Evolutionary conservation across 108 stramenopile genomes (phyloP).

Genomic region (Cyclotella choctawhatcheeana): DNA sequence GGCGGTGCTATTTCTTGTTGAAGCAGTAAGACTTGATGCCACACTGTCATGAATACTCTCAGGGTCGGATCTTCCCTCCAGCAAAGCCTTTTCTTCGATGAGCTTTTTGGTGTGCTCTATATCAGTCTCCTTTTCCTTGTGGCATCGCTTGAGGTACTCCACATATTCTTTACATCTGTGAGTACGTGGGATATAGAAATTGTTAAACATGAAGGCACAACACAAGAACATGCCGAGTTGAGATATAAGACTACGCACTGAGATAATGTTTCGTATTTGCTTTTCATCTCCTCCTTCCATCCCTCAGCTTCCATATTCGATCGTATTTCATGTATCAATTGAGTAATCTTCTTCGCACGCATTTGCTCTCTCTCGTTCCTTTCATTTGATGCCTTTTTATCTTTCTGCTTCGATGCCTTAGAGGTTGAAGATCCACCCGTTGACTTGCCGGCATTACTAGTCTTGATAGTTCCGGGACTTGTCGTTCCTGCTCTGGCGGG

Average conservation of each 20-base stretch:
- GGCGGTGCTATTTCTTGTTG: constrained; percentile 17
- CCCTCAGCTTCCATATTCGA: constrained; percentile 77
- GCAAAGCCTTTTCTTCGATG: constrained; percentile 60
- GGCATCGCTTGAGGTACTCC: constrained; percentile 65
- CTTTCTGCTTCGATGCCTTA: too few species aligned
- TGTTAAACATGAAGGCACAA: not conserved
- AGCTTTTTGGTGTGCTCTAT: constrained; percentile 63
- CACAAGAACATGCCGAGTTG: too few species aligned
- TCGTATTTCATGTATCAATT: constrained; percentile 75
- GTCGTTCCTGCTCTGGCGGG: not conserved
- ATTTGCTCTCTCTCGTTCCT: constrained; percentile 77
- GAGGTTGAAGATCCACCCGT: not conserved
- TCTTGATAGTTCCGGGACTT: constrained; percentile 13
- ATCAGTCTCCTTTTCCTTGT: constrained; percentile 67
- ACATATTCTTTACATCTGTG: constrained; percentile 78
- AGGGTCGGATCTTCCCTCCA: constrained; percentile 69
- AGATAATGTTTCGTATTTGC: constrained; percentile 84
- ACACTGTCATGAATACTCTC: constrained; percentile 60
- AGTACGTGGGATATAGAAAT: not conserved
- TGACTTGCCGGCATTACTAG: constrained; percentile 5
- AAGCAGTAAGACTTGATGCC: constrained; percentile 67
- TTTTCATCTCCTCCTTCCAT: constrained; percentile 78
- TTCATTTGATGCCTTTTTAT: constrained; percentile 23
- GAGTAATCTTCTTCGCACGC: constrained; percentile 80
- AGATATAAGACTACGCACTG: constrained; percentile 62